phyloP scores from a whole-genome alignment of 2,329 filamentous ascomycete species.

The Fusarium lateritium region DNA sequence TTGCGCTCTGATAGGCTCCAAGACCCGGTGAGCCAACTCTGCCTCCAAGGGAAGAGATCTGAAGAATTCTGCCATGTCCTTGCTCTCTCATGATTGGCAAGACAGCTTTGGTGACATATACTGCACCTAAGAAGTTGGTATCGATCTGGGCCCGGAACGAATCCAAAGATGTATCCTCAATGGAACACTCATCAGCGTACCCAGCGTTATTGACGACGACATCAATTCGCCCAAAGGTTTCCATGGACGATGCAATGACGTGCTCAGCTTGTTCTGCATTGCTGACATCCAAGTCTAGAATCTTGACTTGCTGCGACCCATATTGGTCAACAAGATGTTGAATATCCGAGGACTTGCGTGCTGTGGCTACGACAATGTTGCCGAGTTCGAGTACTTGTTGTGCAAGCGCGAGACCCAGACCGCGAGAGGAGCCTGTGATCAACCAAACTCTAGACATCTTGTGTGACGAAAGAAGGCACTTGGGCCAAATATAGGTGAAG shows the following conservation, averaged over 20 bases:
- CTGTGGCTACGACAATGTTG: constrained; percentile 61
- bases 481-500: too few species aligned
- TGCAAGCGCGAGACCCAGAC: constrained; percentile 61
- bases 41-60: constrained; percentile 57
- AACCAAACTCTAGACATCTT: constrained; percentile 53
- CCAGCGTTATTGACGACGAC: constrained; percentile 74
- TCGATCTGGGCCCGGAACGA: constrained; percentile 69
- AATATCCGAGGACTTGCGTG: constrained; percentile 55
- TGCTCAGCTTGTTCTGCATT: constrained; percentile 60
- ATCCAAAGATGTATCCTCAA: constrained; percentile 65
- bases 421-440: constrained; percentile 63
- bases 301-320: constrained; percentile 60
- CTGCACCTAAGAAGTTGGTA: constrained; percentile 71
- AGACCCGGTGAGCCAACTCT: constrained; percentile 53
- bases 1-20: constrained; percentile 56
- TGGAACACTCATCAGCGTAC: constrained; percentile 66
- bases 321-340: constrained; percentile 54
- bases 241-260: constrained; percentile 51
- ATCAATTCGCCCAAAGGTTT: constrained; percentile 69
- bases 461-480: too few species aligned
- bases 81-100: constrained; percentile 54
- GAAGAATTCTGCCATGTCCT: constrained; percentile 54
- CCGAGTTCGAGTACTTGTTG: constrained; percentile 56
- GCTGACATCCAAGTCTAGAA: constrained; percentile 66
- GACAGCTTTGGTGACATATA: constrained; percentile 64